A percentile compares a stretch with the other conserved stretches of the same genome.
These are phyloP conservation scores for Linum trigynum DNA, from an alignment of 345 rosid species.

Conservation along the genomic window DNA sequence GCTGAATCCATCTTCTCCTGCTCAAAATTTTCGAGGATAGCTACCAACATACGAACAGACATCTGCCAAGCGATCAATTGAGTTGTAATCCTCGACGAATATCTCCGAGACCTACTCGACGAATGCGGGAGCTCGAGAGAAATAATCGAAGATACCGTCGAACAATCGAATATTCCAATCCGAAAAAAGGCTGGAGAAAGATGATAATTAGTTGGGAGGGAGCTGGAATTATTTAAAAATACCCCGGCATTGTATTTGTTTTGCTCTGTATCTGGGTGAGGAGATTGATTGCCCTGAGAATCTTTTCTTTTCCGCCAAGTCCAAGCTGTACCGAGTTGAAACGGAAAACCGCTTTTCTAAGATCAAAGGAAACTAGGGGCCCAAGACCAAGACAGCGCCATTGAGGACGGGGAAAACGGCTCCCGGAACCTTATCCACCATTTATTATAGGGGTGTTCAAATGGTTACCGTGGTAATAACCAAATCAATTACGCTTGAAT, in stretches of 20 bases:
- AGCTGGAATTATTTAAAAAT: too few species aligned
- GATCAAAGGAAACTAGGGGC: not conserved
- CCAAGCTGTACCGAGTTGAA: not conserved
- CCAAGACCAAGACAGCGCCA: not conserved
- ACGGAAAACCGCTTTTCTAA: not conserved
- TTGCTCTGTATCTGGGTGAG: not conserved
- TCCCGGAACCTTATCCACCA: not conserved
- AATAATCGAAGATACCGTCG: not conserved
- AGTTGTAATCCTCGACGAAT: too few species aligned
- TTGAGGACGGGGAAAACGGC: not conserved
- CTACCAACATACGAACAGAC: too few species aligned
- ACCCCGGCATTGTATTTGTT: not conserved
- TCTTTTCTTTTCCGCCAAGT: not conserved
- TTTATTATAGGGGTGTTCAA: too few species aligned
- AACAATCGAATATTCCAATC: not conserved
- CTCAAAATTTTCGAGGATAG: too few species aligned
- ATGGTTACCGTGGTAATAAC: too few species aligned
- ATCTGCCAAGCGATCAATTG: too few species aligned
- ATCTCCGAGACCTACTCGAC: not conserved
- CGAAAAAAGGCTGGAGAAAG: not conserved
- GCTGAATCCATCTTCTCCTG: not conserved
- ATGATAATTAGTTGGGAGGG: not conserved
- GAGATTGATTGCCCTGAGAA: not conserved
- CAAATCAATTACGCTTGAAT: too few species aligned
- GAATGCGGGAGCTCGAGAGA: not conserved